Evolutionary conservation across 805 yeast species (phyloP), one percentile per base, ranked within the genome.

Genomic region (Brettanomyces sp.): DNA sequence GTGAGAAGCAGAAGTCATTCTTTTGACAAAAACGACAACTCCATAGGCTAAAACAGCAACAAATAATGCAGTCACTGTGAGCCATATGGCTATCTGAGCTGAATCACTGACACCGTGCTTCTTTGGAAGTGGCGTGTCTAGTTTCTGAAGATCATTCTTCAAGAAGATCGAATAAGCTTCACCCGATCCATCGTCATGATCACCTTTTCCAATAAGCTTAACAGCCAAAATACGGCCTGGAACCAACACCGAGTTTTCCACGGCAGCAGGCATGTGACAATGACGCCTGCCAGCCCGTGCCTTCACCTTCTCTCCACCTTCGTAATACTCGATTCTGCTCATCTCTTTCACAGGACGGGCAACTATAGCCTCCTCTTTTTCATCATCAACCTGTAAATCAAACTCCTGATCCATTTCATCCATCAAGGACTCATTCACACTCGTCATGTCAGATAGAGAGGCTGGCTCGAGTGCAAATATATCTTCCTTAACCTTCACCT

Each of bases 201-300:
- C 36, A 5, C 41, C 25, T 2, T 36, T 12, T 8, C 45, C 45
- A 12, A 12, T 22, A 13, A 43, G 7, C 24, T 37, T 37, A 14
- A 43, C 39, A 30, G 45, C 45, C 14, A 43, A 43, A 7, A 36
- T 18, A 11, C 30, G 13, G 32, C 36, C 36, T n/a, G 45, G 41
- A 11, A 18, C 7, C 18, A 43, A 30, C n/a, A 43, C 21, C 5
- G 45, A 40, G 24, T 32, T 18, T 6, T 37, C 28, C 36, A 37
- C n/a, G 9, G 12, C 30, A 9, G 36, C 38, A 9, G 45, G 41
- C 45, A 43, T 43, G 18, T 43, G 41, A 21, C 41, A 43, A 6
- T 36, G 25, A n/a, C 22, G 28, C 8, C 41, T 12, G 24, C 18
- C n/a, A 9, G 23, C 13, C n/a, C 37, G 33, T 21, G 18, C 41